Evolutionary conservation across 1,284 basidiomycete genomes (phyloP), one percentile per base, ranked within the genome.

Genomic region (Ganoderma lingzhi): DNA sequence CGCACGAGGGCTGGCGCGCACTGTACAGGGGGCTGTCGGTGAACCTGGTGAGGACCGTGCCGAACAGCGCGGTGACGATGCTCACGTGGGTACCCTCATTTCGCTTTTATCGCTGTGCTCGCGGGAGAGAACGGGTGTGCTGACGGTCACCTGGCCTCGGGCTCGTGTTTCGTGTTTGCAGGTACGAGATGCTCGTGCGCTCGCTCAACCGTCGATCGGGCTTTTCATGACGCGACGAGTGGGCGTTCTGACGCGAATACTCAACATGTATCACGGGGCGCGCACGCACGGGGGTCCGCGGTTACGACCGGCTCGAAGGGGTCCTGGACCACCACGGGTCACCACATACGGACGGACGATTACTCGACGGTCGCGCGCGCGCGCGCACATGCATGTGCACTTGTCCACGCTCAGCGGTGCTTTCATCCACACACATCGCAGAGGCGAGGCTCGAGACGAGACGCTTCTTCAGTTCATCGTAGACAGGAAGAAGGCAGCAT

Each of bases 31-130:
- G 97, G 6, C 81, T 98, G 68, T 95, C 93, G 45, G 90, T 98
- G 74, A 98, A 98, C 82, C 86, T 98, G 39, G 82, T 97, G 58
- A 86, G 97, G 70, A 98, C 96, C 1, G 96, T 98, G 69, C 96
- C 96, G 19, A 96, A 95, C 78, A 95, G 93, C 76, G 96, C 96
- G 1, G 93, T 98, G 72, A 98, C 96, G 41, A 93, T 98, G 88
- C 83, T 98, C 79, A 95, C 96, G 94, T 97, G 84, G 82, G 95
- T 92, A 9, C n/a, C 2, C 15, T 10, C n/a, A 53, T 51, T 56
- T 56, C 53, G 17, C 60, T 12, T 63, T 23, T 23, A 23, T 35
- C 35, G 35, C 35, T 35, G 35, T 17, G 35, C 23, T 12, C 6
- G 28, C 23, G 55, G 64, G 42, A 41, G 4, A 2, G 45, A 51